A percentile compares a stretch with the other conserved stretches of the same genome.
Conservation (phyloP, 2,329 filamentous ascomycete species). For the Coniochaeta sp. region DNA sequence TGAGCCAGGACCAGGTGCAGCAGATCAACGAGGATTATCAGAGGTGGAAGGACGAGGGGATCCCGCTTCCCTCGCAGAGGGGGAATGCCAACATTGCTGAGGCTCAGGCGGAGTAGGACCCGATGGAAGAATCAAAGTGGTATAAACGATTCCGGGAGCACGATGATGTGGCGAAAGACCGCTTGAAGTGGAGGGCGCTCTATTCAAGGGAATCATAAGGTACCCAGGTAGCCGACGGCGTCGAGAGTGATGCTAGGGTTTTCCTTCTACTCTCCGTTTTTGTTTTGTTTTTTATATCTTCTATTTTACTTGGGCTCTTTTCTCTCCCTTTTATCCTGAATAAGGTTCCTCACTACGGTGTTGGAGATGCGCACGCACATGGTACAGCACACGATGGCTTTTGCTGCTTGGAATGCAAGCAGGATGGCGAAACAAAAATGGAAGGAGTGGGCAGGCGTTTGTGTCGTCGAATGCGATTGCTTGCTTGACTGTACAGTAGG, state of each 20-base stretch:
- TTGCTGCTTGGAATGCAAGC: not conserved
- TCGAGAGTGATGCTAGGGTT: no score
- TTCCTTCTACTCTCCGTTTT: no score
- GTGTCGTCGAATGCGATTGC: no score
- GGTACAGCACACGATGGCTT: not conserved
- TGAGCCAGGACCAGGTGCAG: constrained; percentile 70
- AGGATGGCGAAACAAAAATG: not conserved
- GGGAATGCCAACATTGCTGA: not conserved
- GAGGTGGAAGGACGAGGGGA: constrained; percentile 44
- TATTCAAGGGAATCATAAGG: no score
- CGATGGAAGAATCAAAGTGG: no score
- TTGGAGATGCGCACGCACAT: not conserved
- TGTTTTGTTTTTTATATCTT: not conserved
- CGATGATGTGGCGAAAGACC: no score
- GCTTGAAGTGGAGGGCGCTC: no score
- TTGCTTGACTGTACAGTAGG: not conserved
- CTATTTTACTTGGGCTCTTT: not conserved
- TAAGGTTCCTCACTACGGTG: not conserved
- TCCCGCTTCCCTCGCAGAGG: not conserved
- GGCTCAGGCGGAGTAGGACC: not conserved
- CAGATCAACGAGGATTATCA: constrained; percentile 62
- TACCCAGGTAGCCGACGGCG: no score
- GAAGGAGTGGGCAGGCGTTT: not conserved
- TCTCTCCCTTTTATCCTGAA: not conserved
- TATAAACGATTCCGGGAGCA: no score